Evolutionary conservation across 345 rosid species (phyloP), one percentile per base, ranked within the genome.

Genomic region (Eucalyptus grandis): DNA sequence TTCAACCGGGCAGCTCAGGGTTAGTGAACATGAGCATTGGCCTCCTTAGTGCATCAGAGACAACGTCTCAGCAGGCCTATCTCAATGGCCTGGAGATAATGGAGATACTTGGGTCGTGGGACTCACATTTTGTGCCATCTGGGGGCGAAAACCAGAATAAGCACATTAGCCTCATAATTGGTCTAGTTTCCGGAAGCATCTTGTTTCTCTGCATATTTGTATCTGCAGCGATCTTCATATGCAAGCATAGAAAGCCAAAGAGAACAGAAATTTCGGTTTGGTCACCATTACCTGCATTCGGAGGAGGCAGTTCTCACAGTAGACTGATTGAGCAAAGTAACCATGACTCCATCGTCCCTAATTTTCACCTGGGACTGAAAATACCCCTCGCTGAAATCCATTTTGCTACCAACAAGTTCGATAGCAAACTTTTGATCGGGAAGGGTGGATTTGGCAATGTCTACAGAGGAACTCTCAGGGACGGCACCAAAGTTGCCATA

Each of bases 41-140:
- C 60, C 89, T 90, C 34, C 22, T 86, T 9, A 12, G 3, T 1
- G 87, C 44, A 43, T 72, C 26, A 17, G 81, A 8, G 4, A 16
- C 13, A 43, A 26, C 7, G 0, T 0, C 1, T 1, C 15, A 2
- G 13, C 10, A 2, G 58, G 94, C 97, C 26, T 92, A 93, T 65
- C 90, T 95, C 67, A 93, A 95, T 88, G 97, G 97, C 26, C 87
- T 95, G 80, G 97, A 94, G 93, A 92, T 95, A 17, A 90, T 95
- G 94, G 92, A 92, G 91, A 89, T 95, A 56, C 40, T 92, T 37
- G 90, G 86, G 88, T 37, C 44, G 34, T 88, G 92, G 49, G 87
- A 86, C 49, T 83, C 83, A 31, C 65, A 19, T 58, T 81, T 56
- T 53, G 37, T 54, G 17, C 51, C 89, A 65, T 17, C 22, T 11